These are phyloP conservation scores for Eremothecium gossypii DNA, from an alignment of 1,139 yeast species.

Conservation along the genomic window DNA sequence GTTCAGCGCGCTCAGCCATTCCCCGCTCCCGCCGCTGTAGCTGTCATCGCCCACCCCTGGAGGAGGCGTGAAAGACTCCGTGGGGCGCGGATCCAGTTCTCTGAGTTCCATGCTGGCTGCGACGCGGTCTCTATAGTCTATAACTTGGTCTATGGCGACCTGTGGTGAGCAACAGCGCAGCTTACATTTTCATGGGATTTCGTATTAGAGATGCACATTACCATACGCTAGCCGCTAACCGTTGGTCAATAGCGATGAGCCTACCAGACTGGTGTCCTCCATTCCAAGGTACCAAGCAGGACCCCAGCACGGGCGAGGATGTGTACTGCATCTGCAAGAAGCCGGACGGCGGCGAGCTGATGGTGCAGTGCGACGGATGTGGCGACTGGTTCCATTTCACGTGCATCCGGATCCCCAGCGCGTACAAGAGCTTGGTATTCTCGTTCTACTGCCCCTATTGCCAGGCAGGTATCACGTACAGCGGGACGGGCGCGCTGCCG, in stretches of 20 bases:
- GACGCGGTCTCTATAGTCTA: too few relatives aligned
- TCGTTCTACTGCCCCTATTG: constrained; percentile 73
- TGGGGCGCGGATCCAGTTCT: constrained; percentile 16
- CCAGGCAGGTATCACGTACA: constrained; percentile 40
- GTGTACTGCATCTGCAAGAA: constrained; percentile 71
- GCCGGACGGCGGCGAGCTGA: constrained; percentile 71
- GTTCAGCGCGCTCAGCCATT: constrained; percentile 3
- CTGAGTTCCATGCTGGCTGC: constrained; percentile 10
- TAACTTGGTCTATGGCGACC: too few relatives aligned
- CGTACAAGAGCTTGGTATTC: constrained; percentile 48
- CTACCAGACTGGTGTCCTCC: constrained; percentile 30
- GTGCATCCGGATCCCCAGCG: constrained; percentile 56
- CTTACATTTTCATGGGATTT: too few relatives aligned
- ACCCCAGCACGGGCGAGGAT: constrained; percentile 41
- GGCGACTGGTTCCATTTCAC: constrained; percentile 91
- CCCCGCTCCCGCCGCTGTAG: too few relatives aligned
- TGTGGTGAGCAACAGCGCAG: too few relatives aligned
- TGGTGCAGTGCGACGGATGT: constrained; percentile 93
- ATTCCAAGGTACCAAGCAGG: constrained; percentile 18
- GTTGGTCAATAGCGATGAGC: constrained; percentile 2
- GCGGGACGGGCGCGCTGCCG: constrained; percentile 28
- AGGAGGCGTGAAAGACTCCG: constrained; percentile 5
- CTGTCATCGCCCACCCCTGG: neutral
- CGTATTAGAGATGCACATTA: too few relatives aligned
- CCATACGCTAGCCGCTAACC: too few relatives aligned